Conservation (phyloP, 2,329 filamentous ascomycete genomes). For the Botrytis sinoallii region DNA sequence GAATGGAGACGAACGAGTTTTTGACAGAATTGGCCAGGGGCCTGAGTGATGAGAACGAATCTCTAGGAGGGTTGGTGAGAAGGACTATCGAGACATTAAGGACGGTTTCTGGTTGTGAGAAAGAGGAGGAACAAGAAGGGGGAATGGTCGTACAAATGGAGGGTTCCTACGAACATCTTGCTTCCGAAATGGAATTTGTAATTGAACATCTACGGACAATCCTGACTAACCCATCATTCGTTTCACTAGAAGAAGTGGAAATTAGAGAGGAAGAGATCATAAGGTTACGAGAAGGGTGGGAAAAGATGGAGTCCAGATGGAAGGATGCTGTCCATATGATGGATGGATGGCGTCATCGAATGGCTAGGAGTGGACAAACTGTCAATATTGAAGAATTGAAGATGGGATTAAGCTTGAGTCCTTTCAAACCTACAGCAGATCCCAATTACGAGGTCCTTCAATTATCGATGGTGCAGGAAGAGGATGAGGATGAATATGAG, state of each 20-base stretch:
- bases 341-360: conserved; percentile 83
- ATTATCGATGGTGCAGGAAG: conserved; percentile 28
- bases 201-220: conserved; percentile 79
- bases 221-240: conserved; percentile 93
- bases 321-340: conserved; percentile 86
- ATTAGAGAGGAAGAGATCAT: conserved; percentile 88
- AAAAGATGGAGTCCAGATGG: conserved; percentile 91
- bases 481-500: conserved; percentile 24
- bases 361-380: conserved; percentile 66
- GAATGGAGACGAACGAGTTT: conserved; percentile 87
- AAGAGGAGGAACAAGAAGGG: conserved; percentile 35
- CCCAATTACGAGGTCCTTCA: conserved; percentile 44
- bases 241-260: conserved; percentile 90
- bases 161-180: conserved; percentile 60
- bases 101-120: conserved; percentile 61
- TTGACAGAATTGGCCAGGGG: conserved; percentile 78
- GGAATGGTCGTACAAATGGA: conserved; percentile 33
- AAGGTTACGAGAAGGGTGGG: conserved; percentile 79
- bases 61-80: conserved; percentile 67
- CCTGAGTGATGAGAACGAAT: conserved; percentile 89
- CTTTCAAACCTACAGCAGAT: conserved; percentile 53
- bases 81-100: conserved; percentile 69
- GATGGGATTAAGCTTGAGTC: conserved; percentile 63
- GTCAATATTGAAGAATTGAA: conserved; percentile 67
- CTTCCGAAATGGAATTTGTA: conserved; percentile 70